phyloP scores from a whole-genome alignment of 192 early-diverging fungal species.

The Phlyctochytrium planicorne region DNA sequence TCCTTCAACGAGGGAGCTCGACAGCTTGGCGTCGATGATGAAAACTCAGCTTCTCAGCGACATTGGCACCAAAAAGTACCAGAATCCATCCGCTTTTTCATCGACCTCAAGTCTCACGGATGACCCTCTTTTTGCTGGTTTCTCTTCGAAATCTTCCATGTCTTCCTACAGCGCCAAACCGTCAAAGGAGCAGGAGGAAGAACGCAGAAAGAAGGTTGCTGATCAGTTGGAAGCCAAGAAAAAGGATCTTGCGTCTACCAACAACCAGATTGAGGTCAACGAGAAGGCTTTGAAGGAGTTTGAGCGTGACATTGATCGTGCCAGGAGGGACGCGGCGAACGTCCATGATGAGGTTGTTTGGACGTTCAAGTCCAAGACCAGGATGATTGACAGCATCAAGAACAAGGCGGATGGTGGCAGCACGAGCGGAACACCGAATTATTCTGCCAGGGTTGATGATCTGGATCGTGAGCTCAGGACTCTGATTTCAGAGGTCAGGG shows the following conservation, averaged over 20 bases:
- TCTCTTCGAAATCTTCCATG: slow-evolving; percentile 13
- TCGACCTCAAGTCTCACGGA: slow-evolving; percentile 12
- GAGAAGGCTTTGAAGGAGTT: slow-evolving; percentile 27
- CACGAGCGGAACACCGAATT: background rate
- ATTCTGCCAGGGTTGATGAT: slow-evolving; percentile 17
- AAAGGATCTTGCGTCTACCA: slow-evolving; percentile 36
- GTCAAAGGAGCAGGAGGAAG: slow-evolving; percentile 30
- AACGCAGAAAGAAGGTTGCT: slow-evolving; percentile 35
- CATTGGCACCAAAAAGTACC: slow-evolving; percentile 43
- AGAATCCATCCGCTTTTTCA: background rate
- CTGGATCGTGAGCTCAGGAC: slow-evolving; percentile 37
- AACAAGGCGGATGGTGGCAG: slow-evolving; percentile 11
- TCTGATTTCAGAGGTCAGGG: slow-evolving; percentile 31
- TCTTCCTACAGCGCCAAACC: slow-evolving; percentile 14
- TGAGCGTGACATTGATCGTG: slow-evolving; percentile 26
- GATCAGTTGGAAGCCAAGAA: slow-evolving; percentile 38
- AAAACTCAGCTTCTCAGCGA: slow-evolving; percentile 67
- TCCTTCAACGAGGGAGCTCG: slow-evolving; percentile 79
- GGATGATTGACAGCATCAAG: slow-evolving; percentile 22
- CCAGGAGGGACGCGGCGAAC: slow-evolving; percentile 29
- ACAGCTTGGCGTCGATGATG: slow-evolving; percentile 54
- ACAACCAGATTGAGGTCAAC: slow-evolving; percentile 23
- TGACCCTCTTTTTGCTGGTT: slow-evolving; percentile 31
- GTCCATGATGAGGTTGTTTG: slow-evolving; percentile 30
- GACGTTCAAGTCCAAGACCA: slow-evolving; percentile 21